These are phyloP conservation scores for Poterioochromonas sp. DNA, from an alignment of 352 stramenopile species.

Conservation along the genomic window DNA sequence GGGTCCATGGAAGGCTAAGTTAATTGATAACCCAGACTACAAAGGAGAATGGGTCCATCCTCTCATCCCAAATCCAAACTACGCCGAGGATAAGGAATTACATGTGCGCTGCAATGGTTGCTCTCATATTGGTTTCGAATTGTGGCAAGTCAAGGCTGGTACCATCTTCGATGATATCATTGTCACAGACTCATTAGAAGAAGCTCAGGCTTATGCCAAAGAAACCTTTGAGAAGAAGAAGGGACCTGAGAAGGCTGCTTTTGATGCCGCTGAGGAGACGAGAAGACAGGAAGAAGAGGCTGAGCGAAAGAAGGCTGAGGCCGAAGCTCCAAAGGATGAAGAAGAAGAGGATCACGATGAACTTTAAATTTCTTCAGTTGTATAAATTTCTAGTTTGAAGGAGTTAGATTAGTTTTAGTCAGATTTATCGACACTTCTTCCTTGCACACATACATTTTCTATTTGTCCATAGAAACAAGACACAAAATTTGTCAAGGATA, in stretches of 20 bases:
- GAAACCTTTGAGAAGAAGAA: slow-evolving; percentile 82
- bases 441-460: too few relatives aligned
- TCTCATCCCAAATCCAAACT: slow-evolving; percentile 92
- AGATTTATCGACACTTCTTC: too few relatives aligned
- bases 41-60: slow-evolving; percentile 94
- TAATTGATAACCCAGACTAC: slow-evolving; percentile 97
- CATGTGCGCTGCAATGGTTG: slow-evolving; percentile 88
- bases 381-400: too few relatives aligned
- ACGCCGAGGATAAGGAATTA: slow-evolving; percentile 79
- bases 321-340: not conserved
- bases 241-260: slow-evolving; percentile 84
- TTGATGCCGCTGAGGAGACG: slow-evolving; percentile 67
- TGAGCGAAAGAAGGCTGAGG: not conserved
- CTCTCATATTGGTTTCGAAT: slow-evolving; percentile 93
- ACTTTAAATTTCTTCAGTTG: slow-evolving; percentile 30
- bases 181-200: slow-evolving; percentile 87
- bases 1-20: slow-evolving; percentile 92
- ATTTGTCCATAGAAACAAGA: too few relatives aligned
- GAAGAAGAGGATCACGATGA: slow-evolving; percentile 30
- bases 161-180: slow-evolving; percentile 99
- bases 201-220: slow-evolving; percentile 72
- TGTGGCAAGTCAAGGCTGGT: slow-evolving; percentile 95
- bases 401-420: too few relatives aligned
- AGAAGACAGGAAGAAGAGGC: not conserved
- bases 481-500: too few relatives aligned